Base-by-base conservation (phyloP, 768 basidiomycete genomes). In the Pisolithus albus region DNA sequence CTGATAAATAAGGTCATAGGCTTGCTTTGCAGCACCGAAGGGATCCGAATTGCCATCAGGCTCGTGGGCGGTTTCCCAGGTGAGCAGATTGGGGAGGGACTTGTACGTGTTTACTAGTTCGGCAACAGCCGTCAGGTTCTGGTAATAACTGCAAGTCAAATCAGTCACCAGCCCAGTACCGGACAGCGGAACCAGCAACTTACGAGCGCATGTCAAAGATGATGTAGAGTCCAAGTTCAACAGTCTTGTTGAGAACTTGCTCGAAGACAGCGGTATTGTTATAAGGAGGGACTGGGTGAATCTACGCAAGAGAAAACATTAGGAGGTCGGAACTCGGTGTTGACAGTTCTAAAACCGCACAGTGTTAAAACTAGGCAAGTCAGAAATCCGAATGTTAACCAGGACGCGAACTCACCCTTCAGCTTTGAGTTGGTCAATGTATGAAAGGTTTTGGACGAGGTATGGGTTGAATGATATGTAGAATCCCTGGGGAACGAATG, bases 121-220 rank as follows among this genome's bases (percentile, higher is more conserved):
- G 2, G 76, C 76, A 6, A 90, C 82, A 1, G 75, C 72, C 8
- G 79, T 76, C 32, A 70, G 52, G 63, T 90, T 82, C 72, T 75
- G 75, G 66, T 88, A 89, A 3, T 74, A 73, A 74, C 70, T 70
- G 52, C 34, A 19, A 28, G 10, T 39, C n/a, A 32, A 42, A 11
- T 21, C n/a, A 11, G 21, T 7, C 34, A 34, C 15, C 2, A 9
- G 3, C 23, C 3, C 18, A 7, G 7, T 37, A 9, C 24, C 4
- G 13, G 11, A 11, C 11, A 15, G 30, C 19, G 4, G 6, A 28
- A 37, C 19, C 10, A 16, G 18, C 7, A 49, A 58, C 70, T 42
- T 26, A 79, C 78, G 64, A 66, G 58, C 87, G 77, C 86, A 92
- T 85, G 60, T 91, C 87, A 58, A 86, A 90, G 75, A 90, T 82